Evolutionary conservation across 192 early-diverging fungal species (phyloP), one percentile per base, ranked within the genome.

Genomic region (Gonapodya sp.): DNA sequence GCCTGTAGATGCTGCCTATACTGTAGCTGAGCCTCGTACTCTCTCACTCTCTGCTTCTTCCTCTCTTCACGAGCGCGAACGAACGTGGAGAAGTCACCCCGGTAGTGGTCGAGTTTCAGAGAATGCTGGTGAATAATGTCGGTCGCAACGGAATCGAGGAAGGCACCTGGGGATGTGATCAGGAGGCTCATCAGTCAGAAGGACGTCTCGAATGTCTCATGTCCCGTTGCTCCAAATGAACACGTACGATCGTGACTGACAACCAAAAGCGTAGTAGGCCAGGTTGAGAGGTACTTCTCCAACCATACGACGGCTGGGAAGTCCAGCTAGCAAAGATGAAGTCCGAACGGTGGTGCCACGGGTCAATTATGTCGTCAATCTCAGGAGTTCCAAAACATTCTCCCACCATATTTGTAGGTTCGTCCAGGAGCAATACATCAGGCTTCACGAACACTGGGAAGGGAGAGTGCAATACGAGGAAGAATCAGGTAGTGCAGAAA

Each of bases 241-340:
- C 35, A 34, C 36, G 1, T 80, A 77, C 97, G 86, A 87, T 99
- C 98, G 94, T 99, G 98, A 77, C 96, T 97, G 35, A 99, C 98
- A 31, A 98, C 94, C 73, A 98, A 89, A 73, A 99, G 84, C 0
- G 97, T 97, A 75, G 94, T 95, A 36, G 89, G 87, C 96, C 96
- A 97, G 0, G 90, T 93, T 85, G 93, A 89, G 80, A 99, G 89
- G 81, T 98, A 99, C 79, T 91, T 92, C 85, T 98, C 97, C 8
- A 99, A 89, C 96, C 96, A 99, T 18, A 97, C 96, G 80, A 99
- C 96, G 35, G 98, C 98, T 36, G 96, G 96, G 83, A 99, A 18
- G 2, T 31, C 36, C 33, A 18, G 30, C 36, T 18, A 80, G 1
- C 1, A 33, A 2, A 32, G 46, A 24, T 16, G 75, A 31, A 82